Percentiles rank a stretch among this genome's conserved stretches.
phyloP scores from a whole-genome alignment of 768 basidiomycete genomes.

The Tulasnella sp. region DNA sequence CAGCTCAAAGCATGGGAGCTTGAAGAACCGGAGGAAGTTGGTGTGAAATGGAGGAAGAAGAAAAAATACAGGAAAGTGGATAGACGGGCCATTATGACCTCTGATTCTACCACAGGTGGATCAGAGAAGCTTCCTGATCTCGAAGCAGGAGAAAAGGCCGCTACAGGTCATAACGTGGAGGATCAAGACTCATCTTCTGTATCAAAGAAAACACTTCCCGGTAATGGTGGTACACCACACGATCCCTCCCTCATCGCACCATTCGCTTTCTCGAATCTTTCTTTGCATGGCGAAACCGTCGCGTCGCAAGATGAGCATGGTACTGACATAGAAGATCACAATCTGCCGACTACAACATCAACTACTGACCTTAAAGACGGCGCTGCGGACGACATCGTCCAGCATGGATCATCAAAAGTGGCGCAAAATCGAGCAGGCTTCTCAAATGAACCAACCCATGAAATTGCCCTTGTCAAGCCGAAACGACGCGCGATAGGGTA shows the following conservation, averaged over 20 bases:
- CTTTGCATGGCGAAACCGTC: background rate
- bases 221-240: no score
- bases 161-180: background rate
- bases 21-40: conserved; percentile 11
- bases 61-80: conserved; percentile 24
- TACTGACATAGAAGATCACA: background rate
- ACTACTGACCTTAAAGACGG: no score
- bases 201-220: no score
- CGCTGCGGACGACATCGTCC: no score
- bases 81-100: no score
- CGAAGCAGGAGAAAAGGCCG: background rate
- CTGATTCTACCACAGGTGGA: no score
- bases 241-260: background rate
- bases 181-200: background rate
- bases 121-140: no score
- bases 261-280: background rate
- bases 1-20: conserved; percentile 33
- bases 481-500: background rate
- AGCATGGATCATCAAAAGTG: no score
- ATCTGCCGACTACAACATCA: no score
- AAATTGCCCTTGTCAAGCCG: conserved; percentile 5
- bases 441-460: conserved; percentile 13
- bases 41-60: conserved; percentile 6
- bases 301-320: background rate
- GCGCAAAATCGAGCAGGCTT: conserved; percentile 1